These are phyloP conservation scores for Talaromyces sp. DNA, from an alignment of 2,329 filamentous ascomycete species.

Conservation along the genomic window DNA sequence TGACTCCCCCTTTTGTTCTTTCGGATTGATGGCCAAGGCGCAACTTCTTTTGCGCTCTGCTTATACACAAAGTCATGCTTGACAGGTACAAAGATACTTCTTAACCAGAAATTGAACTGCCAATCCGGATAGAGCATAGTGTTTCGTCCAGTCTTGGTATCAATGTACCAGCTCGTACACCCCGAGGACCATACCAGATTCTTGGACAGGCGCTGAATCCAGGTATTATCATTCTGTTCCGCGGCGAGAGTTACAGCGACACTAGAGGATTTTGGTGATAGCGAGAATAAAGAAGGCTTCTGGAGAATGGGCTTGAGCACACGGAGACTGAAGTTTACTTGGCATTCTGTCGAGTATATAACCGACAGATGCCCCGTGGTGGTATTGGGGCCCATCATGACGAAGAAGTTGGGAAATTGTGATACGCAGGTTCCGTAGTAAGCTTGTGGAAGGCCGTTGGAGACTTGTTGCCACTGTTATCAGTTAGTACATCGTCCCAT, in stretches of 20 bases:
- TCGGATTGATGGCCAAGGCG: constrained; percentile 14
- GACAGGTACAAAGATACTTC: constrained; percentile 46
- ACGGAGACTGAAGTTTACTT: constrained; percentile 49
- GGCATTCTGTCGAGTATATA: constrained; percentile 52
- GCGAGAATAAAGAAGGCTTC: constrained; percentile 21
- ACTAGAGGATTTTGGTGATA: constrained; percentile 23
- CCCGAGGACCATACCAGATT: constrained; percentile 50
- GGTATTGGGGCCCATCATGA: constrained; percentile 46
- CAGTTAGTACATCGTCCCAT: neutral
- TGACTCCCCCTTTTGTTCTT: neutral
- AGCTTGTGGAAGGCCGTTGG: constrained; percentile 38
- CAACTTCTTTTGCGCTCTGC: constrained; percentile 14
- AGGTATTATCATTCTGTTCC: constrained; percentile 34
- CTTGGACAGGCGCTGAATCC: constrained; percentile 42
- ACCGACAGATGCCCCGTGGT: constrained; percentile 51
- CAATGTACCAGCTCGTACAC: constrained; percentile 53
- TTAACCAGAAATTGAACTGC: constrained; percentile 49
- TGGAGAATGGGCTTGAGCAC: constrained; percentile 43
- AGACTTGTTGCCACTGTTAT: constrained; percentile 37
- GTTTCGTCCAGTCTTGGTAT: constrained; percentile 47
- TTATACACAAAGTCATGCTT: constrained; percentile 37
- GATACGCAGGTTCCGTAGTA: constrained; percentile 52
- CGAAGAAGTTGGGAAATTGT: constrained; percentile 49
- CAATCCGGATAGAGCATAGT: constrained; percentile 54
- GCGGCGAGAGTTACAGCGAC: constrained; percentile 39